Percentiles rank a stretch among this genome's conserved stretches.
Evolutionary conservation across 768 basidiomycete genomes (phyloP).

Genomic region (Tulasnella sp.): DNA sequence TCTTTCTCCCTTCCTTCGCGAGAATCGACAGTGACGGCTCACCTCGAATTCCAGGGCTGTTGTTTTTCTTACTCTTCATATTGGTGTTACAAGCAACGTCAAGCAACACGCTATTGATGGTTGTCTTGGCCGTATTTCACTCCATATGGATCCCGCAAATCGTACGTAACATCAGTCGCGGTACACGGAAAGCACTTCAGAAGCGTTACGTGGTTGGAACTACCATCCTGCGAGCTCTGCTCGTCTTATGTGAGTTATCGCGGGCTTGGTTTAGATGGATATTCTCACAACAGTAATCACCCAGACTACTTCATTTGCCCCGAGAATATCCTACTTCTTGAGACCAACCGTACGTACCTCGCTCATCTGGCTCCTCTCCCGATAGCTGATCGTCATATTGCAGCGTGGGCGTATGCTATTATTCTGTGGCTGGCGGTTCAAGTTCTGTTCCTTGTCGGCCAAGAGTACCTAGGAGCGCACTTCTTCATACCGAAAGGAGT

Average conservation of each 20-base stretch:
- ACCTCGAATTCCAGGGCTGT: conserved; percentile 50
- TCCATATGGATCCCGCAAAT: conserved; percentile 88
- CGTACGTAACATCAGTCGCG: conserved; percentile 65
- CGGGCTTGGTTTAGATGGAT: conserved; percentile 6
- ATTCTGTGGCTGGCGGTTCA: conserved; percentile 61
- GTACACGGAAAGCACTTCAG: conserved; percentile 63
- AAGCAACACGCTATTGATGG: conserved; percentile 63
- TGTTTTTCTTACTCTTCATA: conserved; percentile 63
- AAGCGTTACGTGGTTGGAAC: conserved; percentile 74
- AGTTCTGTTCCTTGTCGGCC: conserved; percentile 58
- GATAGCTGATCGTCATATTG: neutral
- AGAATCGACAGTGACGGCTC: neutral
- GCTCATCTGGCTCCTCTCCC: conserved; percentile 10
- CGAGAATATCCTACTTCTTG: conserved; percentile 78
- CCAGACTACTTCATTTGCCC: conserved; percentile 83
- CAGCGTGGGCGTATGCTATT: conserved; percentile 65
- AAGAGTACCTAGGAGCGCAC: conserved; percentile 70
- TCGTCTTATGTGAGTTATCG: conserved; percentile 64
- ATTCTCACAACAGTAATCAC: conserved; percentile 27
- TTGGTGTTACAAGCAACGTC: conserved; percentile 67
- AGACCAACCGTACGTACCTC: conserved; percentile 58
- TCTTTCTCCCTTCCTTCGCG: neutral
- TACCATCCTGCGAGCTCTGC: conserved; percentile 63
- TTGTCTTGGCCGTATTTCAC: conserved; percentile 66
- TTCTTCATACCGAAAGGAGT: conserved; percentile 79